Evolutionary conservation across 2,329 filamentous ascomycete species (phyloP).

Genomic region (Westerdykella aurantiaca): DNA sequence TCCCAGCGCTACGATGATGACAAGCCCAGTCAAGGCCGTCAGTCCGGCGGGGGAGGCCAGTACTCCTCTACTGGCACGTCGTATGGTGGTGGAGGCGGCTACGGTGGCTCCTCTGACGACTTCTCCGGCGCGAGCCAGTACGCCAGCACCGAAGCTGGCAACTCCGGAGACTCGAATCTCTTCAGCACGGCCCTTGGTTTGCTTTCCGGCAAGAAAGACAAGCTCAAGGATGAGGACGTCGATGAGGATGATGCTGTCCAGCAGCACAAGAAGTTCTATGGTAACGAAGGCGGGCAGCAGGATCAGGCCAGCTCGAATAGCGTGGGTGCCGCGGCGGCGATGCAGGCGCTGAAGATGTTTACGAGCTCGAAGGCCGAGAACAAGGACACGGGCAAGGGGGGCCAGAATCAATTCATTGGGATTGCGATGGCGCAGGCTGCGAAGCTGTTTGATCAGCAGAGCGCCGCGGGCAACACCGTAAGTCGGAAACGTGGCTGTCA

Average conservation of each 20-base stretch:
- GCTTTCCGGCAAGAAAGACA: slow-evolving; percentile 50
- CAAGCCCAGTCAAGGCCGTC: background rate
- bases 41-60: slow-evolving; percentile 11
- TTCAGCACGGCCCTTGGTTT: slow-evolving; percentile 54
- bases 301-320: slow-evolving; percentile 42
- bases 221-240: slow-evolving; percentile 48
- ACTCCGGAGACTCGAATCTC: slow-evolving; percentile 45
- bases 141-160: slow-evolving; percentile 50
- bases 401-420: slow-evolving; percentile 75
- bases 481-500: slow-evolving; percentile 16
- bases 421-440: slow-evolving; percentile 84
- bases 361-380: slow-evolving; percentile 45
- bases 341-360: slow-evolving; percentile 79
- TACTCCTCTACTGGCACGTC: slow-evolving; percentile 38
- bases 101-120: slow-evolving; percentile 44
- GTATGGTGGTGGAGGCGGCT: slow-evolving; percentile 36
- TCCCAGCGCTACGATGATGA: background rate
- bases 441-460: slow-evolving; percentile 65
- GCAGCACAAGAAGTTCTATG: slow-evolving; percentile 72
- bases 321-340: slow-evolving; percentile 66
- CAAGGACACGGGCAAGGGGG: slow-evolving; percentile 37
- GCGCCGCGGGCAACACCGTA: slow-evolving; percentile 50
- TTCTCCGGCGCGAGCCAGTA: slow-evolving; percentile 51
- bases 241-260: slow-evolving; percentile 63
- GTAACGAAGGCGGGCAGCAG: slow-evolving; percentile 42